Evolutionary conservation across 1,284 basidiomycete species (phyloP).

Genomic region (Trichosporon ovoides): DNA sequence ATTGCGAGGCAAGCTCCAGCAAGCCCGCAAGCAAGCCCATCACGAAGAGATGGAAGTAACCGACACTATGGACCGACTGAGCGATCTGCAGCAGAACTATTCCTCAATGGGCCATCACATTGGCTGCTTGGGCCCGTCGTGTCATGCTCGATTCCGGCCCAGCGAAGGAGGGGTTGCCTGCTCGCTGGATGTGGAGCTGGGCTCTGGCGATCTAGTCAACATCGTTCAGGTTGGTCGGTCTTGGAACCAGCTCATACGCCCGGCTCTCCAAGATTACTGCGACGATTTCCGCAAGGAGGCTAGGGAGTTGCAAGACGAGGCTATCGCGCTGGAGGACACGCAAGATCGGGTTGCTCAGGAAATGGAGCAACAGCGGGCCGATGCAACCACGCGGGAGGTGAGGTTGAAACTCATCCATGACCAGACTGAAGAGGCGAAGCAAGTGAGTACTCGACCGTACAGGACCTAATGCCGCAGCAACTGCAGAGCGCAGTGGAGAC

Average conservation of each 20-base stretch:
- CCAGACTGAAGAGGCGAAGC: constrained; percentile 69
- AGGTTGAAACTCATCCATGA: constrained; percentile 50
- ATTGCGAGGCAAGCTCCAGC: constrained; percentile 64
- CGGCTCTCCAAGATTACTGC: constrained; percentile 62
- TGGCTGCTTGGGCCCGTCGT: constrained; percentile 40
- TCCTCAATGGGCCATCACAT: constrained; percentile 65
- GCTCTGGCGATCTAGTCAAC: constrained; percentile 60
- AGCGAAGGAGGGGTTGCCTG: constrained; percentile 55
- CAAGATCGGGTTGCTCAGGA: constrained; percentile 58
- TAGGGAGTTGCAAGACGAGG: constrained; percentile 64
- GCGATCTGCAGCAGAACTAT: constrained; percentile 71
- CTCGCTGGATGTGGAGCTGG: constrained; percentile 67
- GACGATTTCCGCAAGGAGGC: constrained; percentile 64
- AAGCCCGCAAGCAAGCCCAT: constrained; percentile 63
- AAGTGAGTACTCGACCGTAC: constrained; percentile 53
- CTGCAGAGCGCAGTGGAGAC: constrained; percentile 30
- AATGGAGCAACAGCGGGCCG: constrained; percentile 55
- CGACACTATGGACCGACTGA: constrained; percentile 67
- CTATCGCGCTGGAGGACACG: constrained; percentile 69
- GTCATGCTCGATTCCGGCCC: neutral
- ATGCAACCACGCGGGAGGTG: constrained; percentile 61
- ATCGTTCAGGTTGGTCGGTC: constrained; percentile 60
- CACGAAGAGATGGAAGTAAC: constrained; percentile 71
- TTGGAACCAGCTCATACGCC: constrained; percentile 63
- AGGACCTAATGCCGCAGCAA: constrained; percentile 24